Conservation (phyloP, 495 filamentous ascomycete species). For the Bacidia rubella region DNA sequence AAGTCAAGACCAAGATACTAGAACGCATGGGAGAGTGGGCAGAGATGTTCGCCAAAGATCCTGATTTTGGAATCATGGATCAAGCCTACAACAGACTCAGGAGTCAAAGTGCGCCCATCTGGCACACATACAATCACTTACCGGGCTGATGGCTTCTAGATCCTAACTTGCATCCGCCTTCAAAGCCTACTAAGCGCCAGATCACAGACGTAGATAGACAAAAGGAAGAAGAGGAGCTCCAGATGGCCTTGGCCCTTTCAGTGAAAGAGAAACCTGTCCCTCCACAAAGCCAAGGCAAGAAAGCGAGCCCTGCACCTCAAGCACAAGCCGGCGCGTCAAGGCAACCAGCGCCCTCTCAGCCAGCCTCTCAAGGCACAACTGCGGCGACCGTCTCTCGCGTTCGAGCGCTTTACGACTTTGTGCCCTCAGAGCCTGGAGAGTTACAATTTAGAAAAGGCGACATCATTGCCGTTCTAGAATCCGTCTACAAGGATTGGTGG, state of each 20-base stretch:
- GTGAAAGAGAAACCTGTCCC: constrained; percentile 62
- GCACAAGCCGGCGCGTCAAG: constrained; percentile 27
- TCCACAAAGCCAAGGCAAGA: constrained; percentile 19
- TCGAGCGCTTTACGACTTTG: constrained; percentile 85
- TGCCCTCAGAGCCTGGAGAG: constrained; percentile 85
- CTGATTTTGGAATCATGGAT: constrained; percentile 95
- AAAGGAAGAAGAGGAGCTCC: constrained; percentile 94
- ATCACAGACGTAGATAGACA: constrained; percentile 83
- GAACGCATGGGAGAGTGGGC: constrained; percentile 95
- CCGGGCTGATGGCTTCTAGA: constrained; percentile 35
- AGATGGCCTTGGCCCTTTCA: constrained; percentile 86
- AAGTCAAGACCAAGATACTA: constrained; percentile 92
- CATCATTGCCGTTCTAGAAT: constrained; percentile 92
- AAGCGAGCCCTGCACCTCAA: constrained; percentile 24
- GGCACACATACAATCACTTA: background rate
- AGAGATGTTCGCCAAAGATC: constrained; percentile 81
- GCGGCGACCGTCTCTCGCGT: constrained; percentile 96
- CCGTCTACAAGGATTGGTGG: constrained; percentile 99
- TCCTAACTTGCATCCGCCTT: constrained; percentile 82
- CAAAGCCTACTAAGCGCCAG: constrained; percentile 78
- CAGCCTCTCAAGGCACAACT: constrained; percentile 58
- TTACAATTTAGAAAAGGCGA: constrained; percentile 94
- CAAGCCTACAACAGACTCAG: constrained; percentile 87
- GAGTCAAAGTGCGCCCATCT: constrained; percentile 43
- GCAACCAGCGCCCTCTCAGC: constrained; percentile 30